These are phyloP conservation scores for Bullera alba DNA, from an alignment of 768 basidiomycete species.

Conservation along the genomic window DNA sequence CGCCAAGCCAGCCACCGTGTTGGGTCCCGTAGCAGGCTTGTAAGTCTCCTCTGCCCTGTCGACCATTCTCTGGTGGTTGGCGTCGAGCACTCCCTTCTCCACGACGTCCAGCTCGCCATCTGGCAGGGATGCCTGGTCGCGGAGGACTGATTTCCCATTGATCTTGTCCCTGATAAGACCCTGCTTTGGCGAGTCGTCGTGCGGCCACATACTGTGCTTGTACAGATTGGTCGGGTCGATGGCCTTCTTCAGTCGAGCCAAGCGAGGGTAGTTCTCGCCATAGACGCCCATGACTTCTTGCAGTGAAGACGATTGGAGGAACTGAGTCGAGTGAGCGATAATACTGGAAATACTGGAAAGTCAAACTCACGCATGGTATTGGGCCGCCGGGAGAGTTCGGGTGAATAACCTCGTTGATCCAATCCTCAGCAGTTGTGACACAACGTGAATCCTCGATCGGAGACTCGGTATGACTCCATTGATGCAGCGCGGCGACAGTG, in stretches of 20 bases:
- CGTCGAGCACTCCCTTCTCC: too few species aligned
- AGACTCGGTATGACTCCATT: constrained; percentile 66
- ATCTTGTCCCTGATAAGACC: too few species aligned
- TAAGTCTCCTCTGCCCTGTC: too few species aligned
- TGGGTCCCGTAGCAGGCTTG: too few species aligned
- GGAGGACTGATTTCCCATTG: too few species aligned
- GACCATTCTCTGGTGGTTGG: too few species aligned
- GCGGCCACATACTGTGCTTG: constrained; percentile 77
- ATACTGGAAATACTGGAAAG: constrained; percentile 49
- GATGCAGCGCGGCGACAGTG: constrained; percentile 81
- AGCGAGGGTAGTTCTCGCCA: constrained; percentile 66
- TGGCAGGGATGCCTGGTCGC: too few species aligned
- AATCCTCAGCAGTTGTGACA: constrained; percentile 76
- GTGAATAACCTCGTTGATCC: constrained; percentile 69
- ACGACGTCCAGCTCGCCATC: too few species aligned
- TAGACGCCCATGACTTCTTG: constrained; percentile 46
- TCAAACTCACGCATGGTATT: constrained; percentile 70
- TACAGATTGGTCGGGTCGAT: constrained; percentile 76
- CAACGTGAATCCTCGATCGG: constrained; percentile 73
- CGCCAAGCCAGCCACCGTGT: too few species aligned
- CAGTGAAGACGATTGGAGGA: constrained; percentile 35
- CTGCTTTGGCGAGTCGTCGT: too few species aligned
- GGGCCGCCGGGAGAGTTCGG: constrained; percentile 71
- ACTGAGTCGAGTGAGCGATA: constrained; percentile 14
- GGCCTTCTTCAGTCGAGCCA: constrained; percentile 62